Percentiles rank a stretch among this genome's conserved stretches.
These are phyloP conservation scores for Lyophyllum shimeji DNA, from an alignment of 768 basidiomycete species.

Conservation along the genomic window DNA sequence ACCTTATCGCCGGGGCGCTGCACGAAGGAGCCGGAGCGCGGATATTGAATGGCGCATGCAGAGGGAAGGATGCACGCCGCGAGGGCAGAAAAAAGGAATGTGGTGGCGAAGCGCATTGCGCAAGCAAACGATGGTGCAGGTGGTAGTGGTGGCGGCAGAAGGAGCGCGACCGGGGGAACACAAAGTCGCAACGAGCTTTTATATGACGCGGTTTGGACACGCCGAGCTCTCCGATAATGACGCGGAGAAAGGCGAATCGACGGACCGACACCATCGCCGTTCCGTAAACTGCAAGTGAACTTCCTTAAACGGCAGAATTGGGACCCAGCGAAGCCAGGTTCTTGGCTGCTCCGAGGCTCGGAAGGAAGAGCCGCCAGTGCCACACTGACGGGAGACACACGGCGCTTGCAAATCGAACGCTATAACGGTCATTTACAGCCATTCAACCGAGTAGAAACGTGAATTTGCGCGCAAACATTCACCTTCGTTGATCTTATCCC, in stretches of 20 bases:
- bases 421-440: too few relatives aligned
- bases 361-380: constrained; percentile 12
- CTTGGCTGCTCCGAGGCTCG: constrained; percentile 8
- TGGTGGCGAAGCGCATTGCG: constrained; percentile 17
- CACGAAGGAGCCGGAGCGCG: constrained; percentile 9
- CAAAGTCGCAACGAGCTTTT: constrained; percentile 8
- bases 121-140: constrained; percentile 1
- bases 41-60: constrained; percentile 5
- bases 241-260: constrained; percentile 9
- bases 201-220: constrained; percentile 8
- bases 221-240: constrained; percentile 13
- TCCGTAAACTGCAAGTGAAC: constrained; percentile 10
- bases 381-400: not conserved
- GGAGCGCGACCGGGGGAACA: constrained; percentile 5
- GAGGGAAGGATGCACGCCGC: constrained; percentile 14
- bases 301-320: constrained; percentile 6
- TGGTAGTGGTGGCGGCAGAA: constrained; percentile 4
- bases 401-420: not conserved
- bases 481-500: too few relatives aligned
- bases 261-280: not conserved
- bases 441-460: too few relatives aligned
- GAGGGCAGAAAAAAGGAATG: constrained; percentile 18
- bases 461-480: too few relatives aligned
- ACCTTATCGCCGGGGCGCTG: constrained; percentile 9
- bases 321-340: not conserved